Percentiles rank a stretch among this genome's conserved stretches.
These are phyloP conservation scores for Umbelopsis sp. DNA, from an alignment of 192 early-diverging fungal genomes.

Conservation along the genomic window DNA sequence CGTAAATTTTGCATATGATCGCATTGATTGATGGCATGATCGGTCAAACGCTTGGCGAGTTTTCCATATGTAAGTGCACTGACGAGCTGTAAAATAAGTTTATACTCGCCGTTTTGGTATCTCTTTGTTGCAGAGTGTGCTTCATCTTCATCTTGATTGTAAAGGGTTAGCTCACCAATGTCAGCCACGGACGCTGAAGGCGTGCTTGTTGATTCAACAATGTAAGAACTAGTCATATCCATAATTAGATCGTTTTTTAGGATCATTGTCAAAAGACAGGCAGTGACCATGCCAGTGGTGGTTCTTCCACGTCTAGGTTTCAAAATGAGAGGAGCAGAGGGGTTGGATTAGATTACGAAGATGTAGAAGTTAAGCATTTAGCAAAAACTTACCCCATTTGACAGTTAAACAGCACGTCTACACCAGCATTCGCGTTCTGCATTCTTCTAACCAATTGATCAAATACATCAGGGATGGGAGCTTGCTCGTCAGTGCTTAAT, in stretches of 20 bases:
- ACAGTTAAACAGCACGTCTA: slow-evolving; percentile 67
- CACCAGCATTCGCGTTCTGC: slow-evolving; percentile 25
- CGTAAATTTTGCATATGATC: slow-evolving; percentile 71
- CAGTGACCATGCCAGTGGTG: slow-evolving; percentile 62
- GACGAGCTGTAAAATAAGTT: slow-evolving; percentile 58
- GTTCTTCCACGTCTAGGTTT: slow-evolving; percentile 60
- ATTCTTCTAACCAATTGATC: slow-evolving; percentile 58
- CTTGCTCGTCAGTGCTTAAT: slow-evolving; percentile 62
- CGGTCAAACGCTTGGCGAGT: slow-evolving; percentile 59
- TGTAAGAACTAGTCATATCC: slow-evolving; percentile 19
- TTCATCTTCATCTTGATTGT: slow-evolving; percentile 32
- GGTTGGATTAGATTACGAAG: no score
- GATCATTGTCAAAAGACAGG: slow-evolving; percentile 61
- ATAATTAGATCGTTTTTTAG: slow-evolving; percentile 29
- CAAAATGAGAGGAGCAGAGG: slow-evolving; percentile 3
- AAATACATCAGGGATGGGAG: slow-evolving; percentile 71
- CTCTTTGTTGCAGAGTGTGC: slow-evolving; percentile 30
- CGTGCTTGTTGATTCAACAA: slow-evolving; percentile 25
- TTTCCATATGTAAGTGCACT: slow-evolving; percentile 64
- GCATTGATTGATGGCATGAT: slow-evolving; percentile 63
- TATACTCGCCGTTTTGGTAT: slow-evolving; percentile 59
- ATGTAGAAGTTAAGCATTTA: no score
- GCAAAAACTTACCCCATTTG: slow-evolving; percentile 63
- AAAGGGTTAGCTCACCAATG: not conserved
- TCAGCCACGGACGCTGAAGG: not conserved